Percentiles rank a stretch among this genome's conserved stretches.
phyloP scores from a whole-genome alignment of 768 basidiomycete genomes.

The Russula foetens region DNA sequence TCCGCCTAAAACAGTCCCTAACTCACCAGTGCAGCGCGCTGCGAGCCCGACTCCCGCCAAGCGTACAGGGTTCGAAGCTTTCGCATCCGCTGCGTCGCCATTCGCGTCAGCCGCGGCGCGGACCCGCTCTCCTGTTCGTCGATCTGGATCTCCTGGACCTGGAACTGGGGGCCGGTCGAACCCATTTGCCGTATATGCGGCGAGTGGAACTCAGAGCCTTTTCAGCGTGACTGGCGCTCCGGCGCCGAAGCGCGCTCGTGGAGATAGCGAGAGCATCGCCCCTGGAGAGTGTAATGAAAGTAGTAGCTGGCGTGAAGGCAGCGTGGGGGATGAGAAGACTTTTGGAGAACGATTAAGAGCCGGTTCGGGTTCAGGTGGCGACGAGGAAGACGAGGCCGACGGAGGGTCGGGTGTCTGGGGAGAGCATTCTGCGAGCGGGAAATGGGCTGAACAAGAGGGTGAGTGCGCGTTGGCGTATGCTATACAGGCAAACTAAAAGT shows the following conservation, averaged over 20 bases:
- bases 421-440: conserved; percentile 38
- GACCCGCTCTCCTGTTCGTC: conserved; percentile 43
- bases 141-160: conserved; percentile 32
- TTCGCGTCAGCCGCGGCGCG: conserved; percentile 46
- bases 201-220: conserved; percentile 41
- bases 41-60: conserved; percentile 34
- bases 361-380: conserved; percentile 36
- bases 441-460: conserved; percentile 65
- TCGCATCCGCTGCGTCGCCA: conserved; percentile 41
- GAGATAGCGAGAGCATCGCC: conserved; percentile 21
- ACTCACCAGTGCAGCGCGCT: conserved; percentile 14
- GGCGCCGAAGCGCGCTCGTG: conserved; percentile 44
- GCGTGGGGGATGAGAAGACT: conserved; percentile 16
- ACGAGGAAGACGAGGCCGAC: conserved; percentile 36
- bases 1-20: conserved; percentile 12
- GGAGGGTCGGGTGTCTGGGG: conserved; percentile 36
- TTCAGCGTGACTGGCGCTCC: conserved; percentile 30
- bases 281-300: conserved; percentile 19
- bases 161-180: conserved; percentile 43
- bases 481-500: not conserved
- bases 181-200: conserved; percentile 37
- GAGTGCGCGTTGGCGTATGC: conserved; percentile 19
- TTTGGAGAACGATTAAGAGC: conserved; percentile 67
- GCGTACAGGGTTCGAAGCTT: conserved; percentile 50
- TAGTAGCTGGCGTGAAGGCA: conserved; percentile 8